phyloP scores from a whole-genome alignment of 2,329 filamentous ascomycete species.

The Microdochium paspali region DNA sequence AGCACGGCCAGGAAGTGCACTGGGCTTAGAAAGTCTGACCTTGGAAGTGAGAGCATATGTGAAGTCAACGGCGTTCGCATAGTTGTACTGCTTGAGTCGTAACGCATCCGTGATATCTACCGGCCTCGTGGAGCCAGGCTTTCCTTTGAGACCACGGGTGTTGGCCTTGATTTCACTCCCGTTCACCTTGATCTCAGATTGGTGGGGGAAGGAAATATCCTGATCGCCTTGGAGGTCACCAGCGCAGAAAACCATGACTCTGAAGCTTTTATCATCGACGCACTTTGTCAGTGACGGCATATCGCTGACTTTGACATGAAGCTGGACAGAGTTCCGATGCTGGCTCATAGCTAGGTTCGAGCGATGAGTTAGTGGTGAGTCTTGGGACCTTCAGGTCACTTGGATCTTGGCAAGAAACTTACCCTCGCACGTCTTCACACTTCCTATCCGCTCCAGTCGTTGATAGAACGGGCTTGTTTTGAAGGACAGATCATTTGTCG shows the following conservation, averaged over 20 bases:
- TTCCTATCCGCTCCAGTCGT: conserved; percentile 54
- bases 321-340: conserved; percentile 36
- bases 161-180: conserved; percentile 85
- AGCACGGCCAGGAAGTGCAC: neutral
- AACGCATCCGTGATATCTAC: conserved; percentile 80
- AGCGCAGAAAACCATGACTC: conserved; percentile 79
- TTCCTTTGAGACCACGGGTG: conserved; percentile 88
- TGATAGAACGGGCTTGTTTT: conserved; percentile 82
- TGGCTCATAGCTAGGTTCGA: conserved; percentile 41
- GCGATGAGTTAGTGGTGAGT: neutral
- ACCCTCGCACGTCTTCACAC: conserved; percentile 65
- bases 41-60: conserved; percentile 90
- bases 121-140: conserved; percentile 86
- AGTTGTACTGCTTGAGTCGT: conserved; percentile 55
- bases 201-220: conserved; percentile 83
- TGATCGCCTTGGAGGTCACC: conserved; percentile 52
- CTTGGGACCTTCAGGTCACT: neutral
- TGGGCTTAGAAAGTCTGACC: conserved; percentile 38
- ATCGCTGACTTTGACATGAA: conserved; percentile 39
- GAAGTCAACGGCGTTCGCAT: conserved; percentile 70
- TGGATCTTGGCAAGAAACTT: conserved; percentile 19
- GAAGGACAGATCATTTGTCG: conserved; percentile 22
- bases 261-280: conserved; percentile 48
- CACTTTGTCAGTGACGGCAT: conserved; percentile 45
- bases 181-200: conserved; percentile 89